Conservation (phyloP, 805 yeast genomes). For the Barnettozyma vustinii region DNA sequence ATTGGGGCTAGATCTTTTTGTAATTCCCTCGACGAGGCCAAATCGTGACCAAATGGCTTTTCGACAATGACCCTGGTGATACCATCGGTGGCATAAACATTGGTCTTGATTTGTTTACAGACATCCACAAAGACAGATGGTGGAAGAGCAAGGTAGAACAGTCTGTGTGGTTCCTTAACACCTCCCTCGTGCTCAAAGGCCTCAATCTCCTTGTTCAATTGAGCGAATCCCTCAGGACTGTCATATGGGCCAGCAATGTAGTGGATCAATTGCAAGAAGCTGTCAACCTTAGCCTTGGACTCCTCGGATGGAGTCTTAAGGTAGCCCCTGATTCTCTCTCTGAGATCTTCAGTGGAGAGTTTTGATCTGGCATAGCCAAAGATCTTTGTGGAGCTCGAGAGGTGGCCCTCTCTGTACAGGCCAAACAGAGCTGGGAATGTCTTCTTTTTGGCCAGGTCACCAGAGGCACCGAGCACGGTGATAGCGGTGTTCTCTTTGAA, state of each 20-base stretch:
- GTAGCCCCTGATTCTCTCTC: conserved; percentile 56
- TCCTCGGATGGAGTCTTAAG: conserved; percentile 50
- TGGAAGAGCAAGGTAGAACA: conserved; percentile 91
- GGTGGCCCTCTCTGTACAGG: conserved; percentile 66
- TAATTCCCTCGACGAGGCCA: conserved; percentile 69
- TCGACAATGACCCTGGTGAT: conserved; percentile 82
- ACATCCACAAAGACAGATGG: conserved; percentile 87
- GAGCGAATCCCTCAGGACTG: conserved; percentile 62
- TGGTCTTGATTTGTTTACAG: conserved; percentile 62
- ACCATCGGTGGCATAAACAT: conserved; percentile 65
- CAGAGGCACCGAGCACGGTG: conserved; percentile 91
- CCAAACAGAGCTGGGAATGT: conserved; percentile 87
- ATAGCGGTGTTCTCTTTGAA: conserved; percentile 66
- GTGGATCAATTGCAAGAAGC: conserved; percentile 59
- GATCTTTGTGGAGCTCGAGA: conserved; percentile 65
- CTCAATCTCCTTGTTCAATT: conserved; percentile 50
- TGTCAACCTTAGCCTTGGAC: conserved; percentile 40
- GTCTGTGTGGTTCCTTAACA: conserved; percentile 58
- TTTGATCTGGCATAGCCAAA: conserved; percentile 91
- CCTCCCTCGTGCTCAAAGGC: conserved; percentile 47
- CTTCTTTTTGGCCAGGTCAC: conserved; percentile 92
- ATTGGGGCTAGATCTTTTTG: conserved; percentile 77
- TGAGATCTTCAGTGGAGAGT: conserved; percentile 60
- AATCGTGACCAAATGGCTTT: conserved; percentile 96
- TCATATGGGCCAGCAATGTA: conserved; percentile 83